Conservation (phyloP, 768 basidiomycete species). For the Termitomyces sp. region DNA sequence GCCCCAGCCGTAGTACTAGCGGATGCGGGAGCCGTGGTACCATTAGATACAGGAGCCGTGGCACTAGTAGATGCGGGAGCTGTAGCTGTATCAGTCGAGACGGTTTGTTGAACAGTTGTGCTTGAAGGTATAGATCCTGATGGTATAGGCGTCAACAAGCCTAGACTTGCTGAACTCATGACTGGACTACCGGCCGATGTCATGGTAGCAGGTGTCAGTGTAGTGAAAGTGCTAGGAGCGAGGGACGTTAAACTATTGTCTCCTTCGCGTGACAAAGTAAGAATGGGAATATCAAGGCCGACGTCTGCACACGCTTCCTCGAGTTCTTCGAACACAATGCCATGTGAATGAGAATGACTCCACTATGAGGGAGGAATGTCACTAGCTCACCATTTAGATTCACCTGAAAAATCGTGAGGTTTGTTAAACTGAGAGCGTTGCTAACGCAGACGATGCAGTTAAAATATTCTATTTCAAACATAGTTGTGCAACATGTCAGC, state of each 20-base stretch:
- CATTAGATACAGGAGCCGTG: too few species aligned
- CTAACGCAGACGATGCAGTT: constrained; percentile 36
- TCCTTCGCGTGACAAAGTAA: not conserved
- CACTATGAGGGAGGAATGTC: not conserved
- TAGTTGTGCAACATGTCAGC: constrained; percentile 31
- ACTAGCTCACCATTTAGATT: constrained; percentile 13
- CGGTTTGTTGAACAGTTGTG: not conserved
- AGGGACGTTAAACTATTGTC: not conserved
- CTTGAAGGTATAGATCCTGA: not conserved
- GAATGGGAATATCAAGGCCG: not conserved
- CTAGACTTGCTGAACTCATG: not conserved
- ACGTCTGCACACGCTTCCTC: not conserved
- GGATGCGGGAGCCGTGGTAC: not conserved
- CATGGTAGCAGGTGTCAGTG: not conserved
- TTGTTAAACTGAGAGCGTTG: constrained; percentile 17
- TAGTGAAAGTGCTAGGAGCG: not conserved
- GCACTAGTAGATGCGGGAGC: not conserved
- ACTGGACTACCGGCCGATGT: not conserved
- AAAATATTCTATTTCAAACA: constrained; percentile 34
- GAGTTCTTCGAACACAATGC: not conserved
- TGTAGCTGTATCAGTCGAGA: not conserved
- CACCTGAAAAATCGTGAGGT: constrained; percentile 18
- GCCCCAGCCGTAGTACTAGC: not conserved
- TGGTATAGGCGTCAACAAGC: not conserved
- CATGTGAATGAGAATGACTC: not conserved